Evolutionary conservation across 805 yeast genomes (phyloP), one percentile per base, ranked within the genome.

Genomic region (Kodamaea laetipori): DNA sequence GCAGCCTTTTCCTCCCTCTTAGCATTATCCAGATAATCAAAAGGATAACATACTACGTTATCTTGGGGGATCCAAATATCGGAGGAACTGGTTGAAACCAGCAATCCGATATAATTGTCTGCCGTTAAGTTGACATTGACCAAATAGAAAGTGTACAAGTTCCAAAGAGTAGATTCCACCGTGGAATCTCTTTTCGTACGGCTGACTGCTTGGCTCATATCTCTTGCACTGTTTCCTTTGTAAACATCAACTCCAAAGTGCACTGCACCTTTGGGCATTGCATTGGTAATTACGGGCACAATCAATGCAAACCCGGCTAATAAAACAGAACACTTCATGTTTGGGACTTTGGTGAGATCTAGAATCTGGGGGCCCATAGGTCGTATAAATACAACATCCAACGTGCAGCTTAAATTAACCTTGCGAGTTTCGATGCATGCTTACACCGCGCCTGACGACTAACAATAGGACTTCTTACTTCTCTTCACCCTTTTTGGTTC

Each of bases 11-110:
- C 24, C 8, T 21, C 24, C 24, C 24, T 21, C 24, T 21, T 21
- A 6, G 6, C 24, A 21, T 21, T 21, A 21, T n/a, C n/a, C n/a
- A 21, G 24, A 6, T 6, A 6, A 21, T 8, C 8, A 11, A 39
- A 17, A 4, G 49, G 15, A 3, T 42, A 36, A 13, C 28, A 27
- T 46, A 69, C 64, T 3, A 32, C 39, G 3, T 61, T 54, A 28
- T 66, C 64, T 35, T 54, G 56, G 16, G 66, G 48, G 27, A 70
- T 57, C 75, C 75, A 69, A 41, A 69, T 56, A 49, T 69, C 75
- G 8, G 72, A 64, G 5, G 73, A 66, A 2, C 73, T 73, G 18
- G 74, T 69, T 47, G 68, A 73, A 5, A 69, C 60, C 49, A 66
- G 55, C 1, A 67, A 69, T 6, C 57, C 53, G 7, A 57, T 58